phyloP scores from a whole-genome alignment of 2,329 filamentous ascomycete genomes.

The Ceratocystis destructans region DNA sequence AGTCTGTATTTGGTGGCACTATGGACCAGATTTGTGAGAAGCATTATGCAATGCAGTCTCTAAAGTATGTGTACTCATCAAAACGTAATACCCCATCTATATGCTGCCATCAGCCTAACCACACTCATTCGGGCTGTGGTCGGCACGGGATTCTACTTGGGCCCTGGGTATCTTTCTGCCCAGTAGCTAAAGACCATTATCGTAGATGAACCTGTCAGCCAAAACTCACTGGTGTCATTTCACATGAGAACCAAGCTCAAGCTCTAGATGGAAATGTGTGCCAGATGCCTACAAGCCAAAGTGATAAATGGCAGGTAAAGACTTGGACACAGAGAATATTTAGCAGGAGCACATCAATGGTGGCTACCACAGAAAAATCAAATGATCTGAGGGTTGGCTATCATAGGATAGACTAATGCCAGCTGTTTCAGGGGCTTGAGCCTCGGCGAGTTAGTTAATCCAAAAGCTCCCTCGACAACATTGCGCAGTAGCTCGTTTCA shows the following conservation, averaged over 20 bases:
- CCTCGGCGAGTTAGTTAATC: too few relatives aligned
- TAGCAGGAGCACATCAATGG: conserved; percentile 59
- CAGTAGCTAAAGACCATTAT: conserved; percentile 59
- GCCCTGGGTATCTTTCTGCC: conserved; percentile 46
- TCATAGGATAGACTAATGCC: conserved; percentile 38
- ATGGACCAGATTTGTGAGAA: conserved; percentile 63
- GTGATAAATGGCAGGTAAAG: conserved; percentile 54
- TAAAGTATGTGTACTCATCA: conserved; percentile 48
- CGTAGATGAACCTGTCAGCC: conserved; percentile 64
- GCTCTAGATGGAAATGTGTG: conserved; percentile 58
- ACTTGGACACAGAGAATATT: conserved; percentile 69
- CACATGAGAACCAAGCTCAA: conserved; percentile 61
- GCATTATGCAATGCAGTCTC: conserved; percentile 48
- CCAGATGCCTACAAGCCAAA: conserved; percentile 64
- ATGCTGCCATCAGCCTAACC: conserved; percentile 78
- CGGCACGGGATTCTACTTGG: conserved; percentile 54
- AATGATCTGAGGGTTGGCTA: conserved; percentile 65
- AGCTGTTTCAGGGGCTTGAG: not conserved
- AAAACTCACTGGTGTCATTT: conserved; percentile 78
- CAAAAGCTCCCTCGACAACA: too few relatives aligned
- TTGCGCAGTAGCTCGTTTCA: too few relatives aligned
- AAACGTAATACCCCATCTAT: conserved; percentile 70
- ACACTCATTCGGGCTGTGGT: conserved; percentile 53
- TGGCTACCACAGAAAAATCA: conserved; percentile 60
- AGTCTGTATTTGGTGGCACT: conserved; percentile 66